These are phyloP conservation scores for Trichoderma erinaceum DNA, from an alignment of 495 filamentous ascomycete genomes.

Conservation along the genomic window DNA sequence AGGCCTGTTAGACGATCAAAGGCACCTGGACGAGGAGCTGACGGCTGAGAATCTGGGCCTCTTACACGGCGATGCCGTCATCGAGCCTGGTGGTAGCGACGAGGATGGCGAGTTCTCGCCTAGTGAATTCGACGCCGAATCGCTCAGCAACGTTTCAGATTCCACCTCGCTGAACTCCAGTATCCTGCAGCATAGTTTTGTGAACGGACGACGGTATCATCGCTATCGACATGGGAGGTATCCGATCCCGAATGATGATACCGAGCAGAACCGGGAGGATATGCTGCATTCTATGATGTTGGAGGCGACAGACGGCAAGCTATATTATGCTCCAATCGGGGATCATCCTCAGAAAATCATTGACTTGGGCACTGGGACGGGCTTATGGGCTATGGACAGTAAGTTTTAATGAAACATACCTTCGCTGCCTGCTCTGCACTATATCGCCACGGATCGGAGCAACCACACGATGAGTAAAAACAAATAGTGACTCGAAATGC, in stretches of 20 bases:
- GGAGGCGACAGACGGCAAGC: constrained; percentile 35
- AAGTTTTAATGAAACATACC: constrained; percentile 34
- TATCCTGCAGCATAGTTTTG: constrained; percentile 46
- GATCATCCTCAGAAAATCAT: constrained; percentile 37
- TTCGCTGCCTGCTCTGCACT: constrained; percentile 22
- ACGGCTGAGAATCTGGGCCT: neutral
- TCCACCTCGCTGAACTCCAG: constrained; percentile 48
- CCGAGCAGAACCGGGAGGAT: constrained; percentile 44
- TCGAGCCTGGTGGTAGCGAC: constrained; percentile 21
- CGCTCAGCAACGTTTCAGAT: constrained; percentile 19
- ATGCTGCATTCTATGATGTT: constrained; percentile 39
- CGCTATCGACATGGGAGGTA: constrained; percentile 49
- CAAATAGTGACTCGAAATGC: neutral
- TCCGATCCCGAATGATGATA: constrained; percentile 51
- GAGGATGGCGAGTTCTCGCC: constrained; percentile 20
- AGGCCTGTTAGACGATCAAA: neutral
- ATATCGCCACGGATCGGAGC: neutral
- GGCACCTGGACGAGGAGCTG: neutral
- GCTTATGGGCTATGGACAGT: constrained; percentile 46
- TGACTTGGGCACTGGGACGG: constrained; percentile 51
- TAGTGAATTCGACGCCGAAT: constrained; percentile 23
- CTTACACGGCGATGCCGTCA: constrained; percentile 8
- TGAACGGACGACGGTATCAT: constrained; percentile 57
- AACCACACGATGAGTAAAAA: neutral
- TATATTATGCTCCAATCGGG: constrained; percentile 40